Base-by-base conservation (phyloP, 2,329 filamentous ascomycete genomes). In the Colletotrichum chlorophyti region DNA sequence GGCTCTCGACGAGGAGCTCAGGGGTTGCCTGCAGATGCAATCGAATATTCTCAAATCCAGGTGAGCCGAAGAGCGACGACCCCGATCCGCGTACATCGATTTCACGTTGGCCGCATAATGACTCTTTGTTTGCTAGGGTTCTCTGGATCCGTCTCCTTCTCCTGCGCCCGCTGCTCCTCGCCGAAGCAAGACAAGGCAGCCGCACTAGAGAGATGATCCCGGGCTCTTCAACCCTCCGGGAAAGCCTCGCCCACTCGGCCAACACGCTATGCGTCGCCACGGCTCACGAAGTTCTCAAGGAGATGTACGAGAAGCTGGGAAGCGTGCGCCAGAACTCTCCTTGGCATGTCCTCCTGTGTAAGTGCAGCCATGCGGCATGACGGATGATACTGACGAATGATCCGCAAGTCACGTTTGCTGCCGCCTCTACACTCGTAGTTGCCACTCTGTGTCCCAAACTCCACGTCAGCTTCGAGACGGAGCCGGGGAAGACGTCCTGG, bases 41-140 rank as follows among this genome's bases (percentile, higher is more conserved):
- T 45, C 53, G 5, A 57, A 51, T 1, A 43, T 57, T 21, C 3
- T 51, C 14, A 57, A 57, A 12, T 57, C 53, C 6, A 57, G 53
- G 53, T 43, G 4, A 11, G 12, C n/a, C n/a, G n/a, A n/a, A n/a
- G n/a, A n/a, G n/a, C n/a, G n/a, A n/a, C n/a, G n/a, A n/a, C n/a
- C n/a, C n/a, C n/a, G n/a, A n/a, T n/a, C n/a, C n/a, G n/a, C n/a
- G n/a, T n/a, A n/a, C n/a, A n/a, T n/a, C n/a, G n/a, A n/a, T n/a
- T n/a, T n/a, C n/a, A n/a, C n/a, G n/a, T n/a, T n/a, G n/a, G n/a
- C n/a, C n/a, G 14, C 26, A 14, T n/a, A 11, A 40, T 35, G 0
- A 43, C 3, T 5, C 4, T 0, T 0, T 6, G 4, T 0, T 21
- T 4, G 2, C 0, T 1, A 52, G 47, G 15, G 38, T 58, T 4